A percentile compares a stretch with the other conserved stretches of the same genome.
Conservation (phyloP, 345 rosid species). For the Citropsis articulata region DNA sequence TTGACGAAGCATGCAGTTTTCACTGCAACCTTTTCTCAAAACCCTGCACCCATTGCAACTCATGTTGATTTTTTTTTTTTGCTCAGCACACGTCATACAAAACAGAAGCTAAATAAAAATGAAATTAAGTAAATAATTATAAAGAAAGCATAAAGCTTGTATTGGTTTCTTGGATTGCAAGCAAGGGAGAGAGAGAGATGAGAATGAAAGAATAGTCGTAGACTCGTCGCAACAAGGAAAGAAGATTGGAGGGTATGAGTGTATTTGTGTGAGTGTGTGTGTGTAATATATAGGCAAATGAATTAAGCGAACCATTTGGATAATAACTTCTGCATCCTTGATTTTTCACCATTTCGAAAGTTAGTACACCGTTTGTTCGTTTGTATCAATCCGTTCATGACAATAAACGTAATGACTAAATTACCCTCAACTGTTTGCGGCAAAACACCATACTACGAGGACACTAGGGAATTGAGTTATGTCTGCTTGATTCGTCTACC, state of each 20-base stretch:
- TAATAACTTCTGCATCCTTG: too few relatives aligned
- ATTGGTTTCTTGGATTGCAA: conserved; percentile 13
- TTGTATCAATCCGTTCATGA: too few relatives aligned
- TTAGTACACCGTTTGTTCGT: too few relatives aligned
- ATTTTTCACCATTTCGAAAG: too few relatives aligned
- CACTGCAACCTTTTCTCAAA: conserved; percentile 85
- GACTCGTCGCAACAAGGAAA: conserved; percentile 1
- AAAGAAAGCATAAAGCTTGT: neutral
- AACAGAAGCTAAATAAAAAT: neutral
- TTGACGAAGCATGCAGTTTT: conserved; percentile 67
- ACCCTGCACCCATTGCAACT: conserved; percentile 91
- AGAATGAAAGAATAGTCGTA: neutral
- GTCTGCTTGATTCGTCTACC: too few relatives aligned
- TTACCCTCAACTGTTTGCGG: too few relatives aligned
- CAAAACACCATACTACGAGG: too few relatives aligned
- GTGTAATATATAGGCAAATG: too few relatives aligned
- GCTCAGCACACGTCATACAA: neutral
- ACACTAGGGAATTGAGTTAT: too few relatives aligned
- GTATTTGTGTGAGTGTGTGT: too few relatives aligned
- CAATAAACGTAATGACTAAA: too few relatives aligned
- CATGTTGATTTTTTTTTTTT: conserved; percentile 26
- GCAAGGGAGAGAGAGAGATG: neutral
- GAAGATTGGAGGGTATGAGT: neutral
- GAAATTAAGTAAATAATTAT: neutral
- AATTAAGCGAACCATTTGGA: too few relatives aligned